Conservation (phyloP, 768 basidiomycete species). For the Phanerodontia chrysosporium region DNA sequence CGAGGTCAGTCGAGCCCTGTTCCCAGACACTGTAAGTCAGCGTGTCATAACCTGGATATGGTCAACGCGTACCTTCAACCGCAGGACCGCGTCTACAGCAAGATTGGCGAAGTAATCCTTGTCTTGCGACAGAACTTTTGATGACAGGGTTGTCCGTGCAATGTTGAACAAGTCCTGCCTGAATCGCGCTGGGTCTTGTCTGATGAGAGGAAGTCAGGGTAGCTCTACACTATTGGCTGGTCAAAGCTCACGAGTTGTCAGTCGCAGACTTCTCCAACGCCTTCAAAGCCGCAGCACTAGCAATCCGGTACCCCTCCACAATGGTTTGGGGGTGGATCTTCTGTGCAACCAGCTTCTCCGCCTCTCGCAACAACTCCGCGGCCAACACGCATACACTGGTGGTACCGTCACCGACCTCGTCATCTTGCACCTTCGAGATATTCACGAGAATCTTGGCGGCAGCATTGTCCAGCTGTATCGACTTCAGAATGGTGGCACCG, state of each 20-base stretch:
- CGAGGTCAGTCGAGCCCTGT: slow-evolving; percentile 94
- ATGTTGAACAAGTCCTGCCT: slow-evolving; percentile 93
- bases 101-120: slow-evolving; percentile 98
- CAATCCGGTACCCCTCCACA: slow-evolving; percentile 93
- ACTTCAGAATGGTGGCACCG: slow-evolving; percentile 96
- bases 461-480: slow-evolving; percentile 96
- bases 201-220: background rate
- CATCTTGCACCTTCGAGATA: slow-evolving; percentile 99
- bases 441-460: slow-evolving; percentile 99
- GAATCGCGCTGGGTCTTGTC: slow-evolving; percentile 61
- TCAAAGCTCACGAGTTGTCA: slow-evolving; percentile 69
- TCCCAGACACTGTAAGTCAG: background rate
- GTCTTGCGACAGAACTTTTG: slow-evolving; percentile 94
- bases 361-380: slow-evolving; percentile 88
- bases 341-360: slow-evolving; percentile 87
- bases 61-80: slow-evolving; percentile 63
- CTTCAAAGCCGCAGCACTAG: slow-evolving; percentile 75
- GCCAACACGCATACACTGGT: slow-evolving; percentile 90
- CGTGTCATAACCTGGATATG: background rate
- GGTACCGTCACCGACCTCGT: slow-evolving; percentile 96
- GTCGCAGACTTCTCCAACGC: slow-evolving; percentile 80
- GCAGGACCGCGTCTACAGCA: slow-evolving; percentile 92
- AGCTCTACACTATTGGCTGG: background rate
- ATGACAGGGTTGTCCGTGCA: slow-evolving; percentile 90
- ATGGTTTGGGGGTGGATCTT: slow-evolving; percentile 99